phyloP scores from a whole-genome alignment of 2,329 filamentous ascomycete species.

The Fusarium sp. region DNA sequence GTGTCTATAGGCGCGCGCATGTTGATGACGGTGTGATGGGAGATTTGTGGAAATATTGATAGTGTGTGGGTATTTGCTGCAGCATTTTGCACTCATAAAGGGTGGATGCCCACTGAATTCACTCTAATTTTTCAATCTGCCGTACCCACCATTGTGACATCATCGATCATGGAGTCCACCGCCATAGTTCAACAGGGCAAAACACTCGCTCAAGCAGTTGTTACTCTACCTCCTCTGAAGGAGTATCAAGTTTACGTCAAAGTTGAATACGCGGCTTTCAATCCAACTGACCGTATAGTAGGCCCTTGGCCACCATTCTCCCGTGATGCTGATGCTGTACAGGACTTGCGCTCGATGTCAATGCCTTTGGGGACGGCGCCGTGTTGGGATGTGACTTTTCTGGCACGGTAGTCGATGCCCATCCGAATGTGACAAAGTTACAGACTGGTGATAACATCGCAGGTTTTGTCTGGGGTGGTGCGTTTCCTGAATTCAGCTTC shows the following conservation, averaged over 20 bases:
- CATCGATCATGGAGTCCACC: neutral
- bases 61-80: neutral
- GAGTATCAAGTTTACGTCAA: constrained; percentile 46
- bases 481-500: neutral
- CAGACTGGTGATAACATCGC: constrained; percentile 37
- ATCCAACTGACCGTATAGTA: constrained; percentile 47
- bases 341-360: constrained; percentile 53
- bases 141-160: neutral
- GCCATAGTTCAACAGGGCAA: constrained; percentile 27
- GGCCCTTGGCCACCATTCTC: neutral
- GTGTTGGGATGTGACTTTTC: constrained; percentile 57
- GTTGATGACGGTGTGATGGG: constrained; percentile 3
- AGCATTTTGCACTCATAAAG: neutral
- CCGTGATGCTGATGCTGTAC: neutral
- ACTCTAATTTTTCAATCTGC: neutral
- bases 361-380: constrained; percentile 57
- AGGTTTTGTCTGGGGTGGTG: constrained; percentile 51
- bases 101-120: neutral
- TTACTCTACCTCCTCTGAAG: constrained; percentile 13
- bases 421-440: constrained; percentile 39
- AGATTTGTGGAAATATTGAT: neutral
- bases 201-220: neutral
- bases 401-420: constrained; percentile 53
- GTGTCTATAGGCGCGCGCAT: neutral
- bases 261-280: constrained; percentile 46